Conservation (phyloP, 352 stramenopile genomes). For the Phytophthora ramorum region DNA sequence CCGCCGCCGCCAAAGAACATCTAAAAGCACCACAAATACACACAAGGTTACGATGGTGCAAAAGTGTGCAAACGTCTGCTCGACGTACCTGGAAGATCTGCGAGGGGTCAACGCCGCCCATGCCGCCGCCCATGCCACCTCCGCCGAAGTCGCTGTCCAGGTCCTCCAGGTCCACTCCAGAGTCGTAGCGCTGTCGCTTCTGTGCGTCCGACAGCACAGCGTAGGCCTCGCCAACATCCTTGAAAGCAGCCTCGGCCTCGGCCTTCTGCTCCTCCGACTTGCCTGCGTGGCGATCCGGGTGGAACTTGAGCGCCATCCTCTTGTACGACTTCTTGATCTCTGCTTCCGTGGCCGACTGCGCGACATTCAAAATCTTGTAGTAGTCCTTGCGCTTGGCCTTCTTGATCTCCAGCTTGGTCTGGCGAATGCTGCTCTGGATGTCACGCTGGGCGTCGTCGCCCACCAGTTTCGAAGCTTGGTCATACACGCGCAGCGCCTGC, state of each 20-base stretch:
- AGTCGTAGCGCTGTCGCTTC: conserved; percentile 95
- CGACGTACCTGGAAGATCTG: conserved; percentile 85
- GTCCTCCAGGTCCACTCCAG: conserved; percentile 94
- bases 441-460: conserved; percentile 81
- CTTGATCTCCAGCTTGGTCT: conserved; percentile 94
- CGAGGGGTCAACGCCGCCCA: conserved; percentile 82
- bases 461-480: conserved; percentile 89
- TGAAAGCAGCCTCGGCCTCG: conserved; percentile 93
- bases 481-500: conserved; percentile 90
- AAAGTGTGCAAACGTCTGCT: neutral
- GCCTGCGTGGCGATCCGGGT: conserved; percentile 95
- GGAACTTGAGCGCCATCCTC: conserved; percentile 93
- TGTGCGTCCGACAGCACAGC: conserved; percentile 94
- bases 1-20: conserved; percentile 83
- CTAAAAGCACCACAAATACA: conserved; percentile 34
- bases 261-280: conserved; percentile 94
- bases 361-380: conserved; percentile 93
- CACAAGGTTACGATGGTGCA: neutral
- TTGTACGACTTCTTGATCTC: conserved; percentile 99
- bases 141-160: conserved; percentile 89
- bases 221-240: conserved; percentile 97
- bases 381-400: conserved; percentile 97
- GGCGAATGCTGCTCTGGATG: conserved; percentile 84
- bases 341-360: conserved; percentile 77
- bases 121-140: conserved; percentile 80